Conservation (phyloP, 2,329 filamentous ascomycete genomes). For the Trichoderma semiorbis region DNA sequence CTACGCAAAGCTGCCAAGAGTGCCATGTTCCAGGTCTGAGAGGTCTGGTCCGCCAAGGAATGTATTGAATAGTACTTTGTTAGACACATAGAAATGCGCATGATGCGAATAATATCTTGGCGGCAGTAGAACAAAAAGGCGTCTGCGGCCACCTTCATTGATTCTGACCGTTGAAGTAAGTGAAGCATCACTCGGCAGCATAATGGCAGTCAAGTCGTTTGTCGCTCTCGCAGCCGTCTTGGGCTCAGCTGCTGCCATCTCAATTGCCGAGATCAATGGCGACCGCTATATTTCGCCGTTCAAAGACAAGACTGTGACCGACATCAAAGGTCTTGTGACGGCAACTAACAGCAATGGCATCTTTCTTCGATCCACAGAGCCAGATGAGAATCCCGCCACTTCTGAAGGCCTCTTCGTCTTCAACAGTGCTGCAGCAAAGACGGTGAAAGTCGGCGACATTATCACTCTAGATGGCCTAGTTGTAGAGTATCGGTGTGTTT, state of each 20-base stretch:
- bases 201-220: neutral
- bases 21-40: neutral
- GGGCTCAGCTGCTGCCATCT: slow-evolving; percentile 37
- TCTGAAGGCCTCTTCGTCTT: slow-evolving; percentile 67
- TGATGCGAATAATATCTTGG: neutral
- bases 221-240: slow-evolving; percentile 29
- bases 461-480: slow-evolving; percentile 59
- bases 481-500: slow-evolving; percentile 49
- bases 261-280: slow-evolving; percentile 64
- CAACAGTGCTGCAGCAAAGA: slow-evolving; percentile 46
- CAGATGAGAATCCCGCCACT: slow-evolving; percentile 53
- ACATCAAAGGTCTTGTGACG: slow-evolving; percentile 61
- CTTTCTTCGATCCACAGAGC: slow-evolving; percentile 59
- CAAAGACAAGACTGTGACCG: slow-evolving; percentile 52
- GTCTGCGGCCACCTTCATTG: neutral
- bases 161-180: neutral
- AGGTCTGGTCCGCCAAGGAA: neutral
- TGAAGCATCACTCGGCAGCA: neutral
- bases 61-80: neutral
- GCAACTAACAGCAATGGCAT: slow-evolving; percentile 60
- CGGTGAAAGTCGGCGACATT: slow-evolving; percentile 59
- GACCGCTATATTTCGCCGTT: slow-evolving; percentile 61
- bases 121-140: neutral
- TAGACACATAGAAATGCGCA: neutral
- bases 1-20: neutral